A percentile compares a stretch with the other conserved stretches of the same genome.
Evolutionary conservation across 768 basidiomycete species (phyloP).

Genomic region (Lentinula edodes): DNA sequence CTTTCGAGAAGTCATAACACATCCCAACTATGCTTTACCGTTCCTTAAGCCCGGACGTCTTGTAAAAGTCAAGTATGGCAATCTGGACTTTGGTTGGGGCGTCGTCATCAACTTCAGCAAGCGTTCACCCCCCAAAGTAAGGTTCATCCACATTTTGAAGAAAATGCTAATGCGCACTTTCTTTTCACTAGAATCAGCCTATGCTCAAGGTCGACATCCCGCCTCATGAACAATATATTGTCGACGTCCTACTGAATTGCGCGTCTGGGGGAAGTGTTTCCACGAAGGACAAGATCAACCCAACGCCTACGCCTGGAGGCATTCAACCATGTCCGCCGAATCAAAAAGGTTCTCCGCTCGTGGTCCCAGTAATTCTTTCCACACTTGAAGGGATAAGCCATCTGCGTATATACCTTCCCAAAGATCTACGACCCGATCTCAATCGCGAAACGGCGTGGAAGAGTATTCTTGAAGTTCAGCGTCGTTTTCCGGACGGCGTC

Average conservation of each 20-base stretch:
- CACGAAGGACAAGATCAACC: slow-evolving; percentile 46
- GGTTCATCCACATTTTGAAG: slow-evolving; percentile 8
- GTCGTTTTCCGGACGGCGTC: slow-evolving; percentile 84
- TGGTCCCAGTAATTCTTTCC: slow-evolving; percentile 84
- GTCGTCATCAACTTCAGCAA: slow-evolving; percentile 91
- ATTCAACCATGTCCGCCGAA: slow-evolving; percentile 70
- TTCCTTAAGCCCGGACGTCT: slow-evolving; percentile 91
- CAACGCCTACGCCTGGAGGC: slow-evolving; percentile 57
- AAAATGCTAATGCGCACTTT: neutral
- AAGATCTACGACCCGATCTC: slow-evolving; percentile 75
- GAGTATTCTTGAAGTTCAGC: slow-evolving; percentile 85
- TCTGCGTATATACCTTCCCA: slow-evolving; percentile 82
- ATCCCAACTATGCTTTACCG: slow-evolving; percentile 91
- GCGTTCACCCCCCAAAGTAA: slow-evolving; percentile 74
- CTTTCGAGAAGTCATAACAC: slow-evolving; percentile 88
- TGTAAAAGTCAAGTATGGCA: slow-evolving; percentile 85
- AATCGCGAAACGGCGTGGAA: slow-evolving; percentile 86
- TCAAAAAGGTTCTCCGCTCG: slow-evolving; percentile 75
- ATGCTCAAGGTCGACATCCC: slow-evolving; percentile 62
- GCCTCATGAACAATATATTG: slow-evolving; percentile 86
- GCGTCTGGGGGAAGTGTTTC: slow-evolving; percentile 54
- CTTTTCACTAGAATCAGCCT: slow-evolving; percentile 48
- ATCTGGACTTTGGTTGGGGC: slow-evolving; percentile 95
- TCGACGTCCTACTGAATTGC: slow-evolving; percentile 88
- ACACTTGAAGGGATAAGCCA: slow-evolving; percentile 85